Evolutionary conservation across 352 stramenopile genomes (phyloP).

Genomic region (Globisporangium acanthophoron): DNA sequence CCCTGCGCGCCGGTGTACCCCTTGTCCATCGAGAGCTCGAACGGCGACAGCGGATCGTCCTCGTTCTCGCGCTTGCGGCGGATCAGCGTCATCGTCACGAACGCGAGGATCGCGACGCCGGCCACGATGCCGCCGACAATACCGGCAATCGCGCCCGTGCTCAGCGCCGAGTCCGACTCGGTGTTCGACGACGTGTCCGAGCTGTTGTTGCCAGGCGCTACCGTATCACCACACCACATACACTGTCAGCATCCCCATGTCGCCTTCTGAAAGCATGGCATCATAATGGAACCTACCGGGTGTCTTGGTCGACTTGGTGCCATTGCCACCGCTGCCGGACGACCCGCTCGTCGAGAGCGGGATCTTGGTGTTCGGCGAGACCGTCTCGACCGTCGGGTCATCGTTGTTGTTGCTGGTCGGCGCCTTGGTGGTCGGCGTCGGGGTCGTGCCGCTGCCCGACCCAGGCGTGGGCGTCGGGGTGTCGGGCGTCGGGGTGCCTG

Average conservation of each 20-base stretch:
- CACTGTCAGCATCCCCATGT: background rate
- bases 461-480: constrained; percentile 2
- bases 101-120: constrained; percentile 47
- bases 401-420: background rate
- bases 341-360: constrained; percentile 2
- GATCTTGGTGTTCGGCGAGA: constrained; percentile 2
- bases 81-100: constrained; percentile 51
- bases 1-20: constrained; percentile 45
- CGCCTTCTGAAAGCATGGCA: background rate
- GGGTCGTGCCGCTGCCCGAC: background rate
- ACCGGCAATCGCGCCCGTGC: constrained; percentile 57
- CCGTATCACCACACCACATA: background rate
- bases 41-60: constrained; percentile 74
- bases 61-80: constrained; percentile 50
- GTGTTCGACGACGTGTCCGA: constrained; percentile 3
- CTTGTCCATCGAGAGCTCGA: constrained; percentile 85
- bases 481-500: constrained; percentile 9
- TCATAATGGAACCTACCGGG: background rate
- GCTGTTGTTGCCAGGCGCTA: background rate
- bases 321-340: background rate
- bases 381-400: background rate
- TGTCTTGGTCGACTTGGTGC: constrained; percentile 8
- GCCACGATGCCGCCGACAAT: constrained; percentile 68
- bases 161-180: constrained; percentile 42
- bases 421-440: constrained; percentile 5